A percentile compares a stretch with the other conserved stretches of the same genome.
phyloP scores from a whole-genome alignment of 2,329 filamentous ascomycete genomes.

The Pseudofabraea citricarpa region DNA sequence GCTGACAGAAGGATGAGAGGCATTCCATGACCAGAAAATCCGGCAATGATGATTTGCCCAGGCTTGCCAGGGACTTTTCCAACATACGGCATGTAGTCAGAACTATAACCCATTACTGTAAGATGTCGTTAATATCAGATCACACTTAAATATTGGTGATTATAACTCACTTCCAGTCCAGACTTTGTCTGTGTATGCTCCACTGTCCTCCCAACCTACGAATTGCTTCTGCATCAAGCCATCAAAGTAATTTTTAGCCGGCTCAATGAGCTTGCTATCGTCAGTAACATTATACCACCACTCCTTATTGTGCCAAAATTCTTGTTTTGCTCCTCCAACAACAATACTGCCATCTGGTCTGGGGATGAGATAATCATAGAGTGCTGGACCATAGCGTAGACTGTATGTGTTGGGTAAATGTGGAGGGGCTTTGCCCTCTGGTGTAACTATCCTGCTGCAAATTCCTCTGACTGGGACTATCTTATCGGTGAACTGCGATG shows the following conservation, averaged over 20 bases:
- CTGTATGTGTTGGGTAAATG: constrained; percentile 27
- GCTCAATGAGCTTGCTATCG: constrained; percentile 38
- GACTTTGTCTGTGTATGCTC: constrained; percentile 28
- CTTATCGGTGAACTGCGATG: constrained; percentile 42
- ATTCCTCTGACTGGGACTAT: constrained; percentile 55
- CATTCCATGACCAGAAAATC: constrained; percentile 50
- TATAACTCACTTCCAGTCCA: constrained; percentile 15
- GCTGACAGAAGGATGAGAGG: constrained; percentile 36
- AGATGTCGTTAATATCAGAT: background rate
- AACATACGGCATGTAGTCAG: constrained; percentile 38
- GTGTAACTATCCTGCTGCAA: constrained; percentile 24
- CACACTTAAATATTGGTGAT: background rate
- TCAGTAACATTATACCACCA: constrained; percentile 41
- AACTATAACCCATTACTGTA: constrained; percentile 37
- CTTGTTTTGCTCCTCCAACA: constrained; percentile 33
- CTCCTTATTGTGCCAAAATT: constrained; percentile 16
- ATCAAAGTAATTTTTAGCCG: constrained; percentile 38
- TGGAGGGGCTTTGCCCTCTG: constrained; percentile 15
- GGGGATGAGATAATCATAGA: constrained; percentile 38
- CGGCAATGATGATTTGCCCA: constrained; percentile 40
- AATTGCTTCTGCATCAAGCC: constrained; percentile 44
- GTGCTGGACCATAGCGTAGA: constrained; percentile 51
- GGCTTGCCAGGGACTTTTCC: constrained; percentile 35
- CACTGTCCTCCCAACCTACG: constrained; percentile 40
- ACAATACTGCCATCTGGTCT: constrained; percentile 22